A percentile compares a stretch with the other conserved stretches of the same genome.
phyloP scores from a whole-genome alignment of 257 asterid genomes.

The Lycium ferocissimum region DNA sequence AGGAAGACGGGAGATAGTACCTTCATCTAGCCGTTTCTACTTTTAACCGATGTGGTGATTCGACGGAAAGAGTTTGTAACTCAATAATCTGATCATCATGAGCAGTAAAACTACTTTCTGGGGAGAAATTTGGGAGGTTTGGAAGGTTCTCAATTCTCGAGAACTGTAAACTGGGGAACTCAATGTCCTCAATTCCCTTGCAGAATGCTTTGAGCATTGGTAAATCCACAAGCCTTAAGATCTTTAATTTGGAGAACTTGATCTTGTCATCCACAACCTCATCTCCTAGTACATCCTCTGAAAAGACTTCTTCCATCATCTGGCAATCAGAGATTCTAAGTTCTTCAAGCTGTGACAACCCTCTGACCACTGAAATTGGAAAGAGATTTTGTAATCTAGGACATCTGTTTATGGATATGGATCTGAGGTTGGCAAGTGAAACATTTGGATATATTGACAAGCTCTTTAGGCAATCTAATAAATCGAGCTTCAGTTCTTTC shows the following conservation, averaged over 20 bases:
- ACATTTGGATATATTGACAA: conserved; percentile 23
- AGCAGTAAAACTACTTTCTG: neutral
- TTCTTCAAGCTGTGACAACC: conserved; percentile 38
- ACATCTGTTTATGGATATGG: conserved; percentile 33
- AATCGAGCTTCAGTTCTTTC: conserved; percentile 31
- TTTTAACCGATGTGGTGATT: neutral
- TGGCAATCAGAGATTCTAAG: conserved; percentile 38
- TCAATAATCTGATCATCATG: neutral
- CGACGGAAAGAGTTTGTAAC: conserved; percentile 19
- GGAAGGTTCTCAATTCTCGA: conserved; percentile 30
- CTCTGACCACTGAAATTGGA: conserved; percentile 35
- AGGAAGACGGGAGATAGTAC: neutral
- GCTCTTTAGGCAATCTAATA: conserved; percentile 21
- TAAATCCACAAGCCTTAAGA: conserved; percentile 32
- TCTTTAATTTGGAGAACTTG: conserved; percentile 37
- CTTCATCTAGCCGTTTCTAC: neutral
- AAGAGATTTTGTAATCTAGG: conserved; percentile 30
- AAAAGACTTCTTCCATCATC: conserved; percentile 36
- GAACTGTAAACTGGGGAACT: conserved; percentile 33
- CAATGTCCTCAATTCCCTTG: conserved; percentile 26
- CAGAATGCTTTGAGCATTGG: conserved; percentile 30
- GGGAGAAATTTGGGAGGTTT: conserved; percentile 29
- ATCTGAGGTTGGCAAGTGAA: conserved; percentile 30
- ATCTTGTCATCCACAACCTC: neutral
- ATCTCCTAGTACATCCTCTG: neutral